These are phyloP conservation scores for Astragalus glycyphyllos DNA, from an alignment of 306 rosid genomes.

Conservation along the genomic window DNA sequence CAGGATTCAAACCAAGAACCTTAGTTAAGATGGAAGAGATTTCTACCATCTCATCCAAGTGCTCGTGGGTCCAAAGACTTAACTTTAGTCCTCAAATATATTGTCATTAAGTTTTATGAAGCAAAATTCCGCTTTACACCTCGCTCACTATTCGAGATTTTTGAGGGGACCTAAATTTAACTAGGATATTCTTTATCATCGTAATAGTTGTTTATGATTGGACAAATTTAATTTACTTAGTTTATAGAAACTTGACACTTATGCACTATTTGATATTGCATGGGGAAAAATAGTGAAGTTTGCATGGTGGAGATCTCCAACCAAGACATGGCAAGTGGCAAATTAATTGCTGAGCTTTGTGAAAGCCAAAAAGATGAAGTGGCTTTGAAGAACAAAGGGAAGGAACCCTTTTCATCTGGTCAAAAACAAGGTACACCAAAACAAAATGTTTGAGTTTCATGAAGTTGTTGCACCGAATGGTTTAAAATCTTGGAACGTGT, in stretches of 20 bases:
- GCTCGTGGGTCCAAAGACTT: too few relatives aligned
- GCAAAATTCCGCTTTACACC: too few relatives aligned
- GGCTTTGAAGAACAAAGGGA: neutral
- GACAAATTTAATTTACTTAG: neutral
- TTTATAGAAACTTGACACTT: neutral
- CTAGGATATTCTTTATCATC: neutral
- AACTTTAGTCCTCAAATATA: too few relatives aligned
- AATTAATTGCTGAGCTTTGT: conserved; percentile 9
- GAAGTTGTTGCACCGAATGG: neutral
- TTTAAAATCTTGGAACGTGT: neutral
- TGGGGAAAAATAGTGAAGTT: conserved; percentile 25
- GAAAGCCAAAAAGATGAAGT: conserved; percentile 1
- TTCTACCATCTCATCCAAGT: too few relatives aligned
- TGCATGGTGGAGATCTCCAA: neutral
- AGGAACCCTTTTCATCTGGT: neutral
- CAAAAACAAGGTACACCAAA: neutral
- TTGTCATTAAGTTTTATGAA: too few relatives aligned
- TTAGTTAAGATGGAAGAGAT: too few relatives aligned
- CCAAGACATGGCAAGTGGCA: conserved; percentile 20
- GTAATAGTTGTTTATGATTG: neutral
- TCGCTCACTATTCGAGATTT: too few relatives aligned
- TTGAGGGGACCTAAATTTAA: too few relatives aligned
- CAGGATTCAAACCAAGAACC: too few relatives aligned
- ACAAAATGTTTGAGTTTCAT: neutral
- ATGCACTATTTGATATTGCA: conserved; percentile 11